Evolutionary conservation across 306 rosid species (phyloP).

Genomic region (Corylus avellana): DNA sequence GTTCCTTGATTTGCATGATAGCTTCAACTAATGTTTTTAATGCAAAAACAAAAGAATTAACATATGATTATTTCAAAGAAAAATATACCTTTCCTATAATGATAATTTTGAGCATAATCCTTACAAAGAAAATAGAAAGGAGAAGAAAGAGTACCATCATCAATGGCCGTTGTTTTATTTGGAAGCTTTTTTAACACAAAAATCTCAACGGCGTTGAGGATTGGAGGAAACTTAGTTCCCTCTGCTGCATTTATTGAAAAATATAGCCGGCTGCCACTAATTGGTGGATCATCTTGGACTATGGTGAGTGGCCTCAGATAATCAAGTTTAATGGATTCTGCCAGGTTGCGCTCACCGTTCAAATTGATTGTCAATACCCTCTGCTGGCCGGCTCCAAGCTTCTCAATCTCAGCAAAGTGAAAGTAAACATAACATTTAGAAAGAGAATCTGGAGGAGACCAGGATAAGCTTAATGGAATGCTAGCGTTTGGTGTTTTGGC

Average conservation of each 20-base stretch:
- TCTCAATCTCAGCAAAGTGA: no score
- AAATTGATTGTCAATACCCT: slow-evolving; percentile 31
- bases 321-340: slow-evolving; percentile 14
- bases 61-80: neutral
- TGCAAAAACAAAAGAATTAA: neutral
- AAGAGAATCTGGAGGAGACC: neutral
- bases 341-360: slow-evolving; percentile 9
- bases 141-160: neutral
- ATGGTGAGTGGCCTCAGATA: slow-evolving; percentile 30
- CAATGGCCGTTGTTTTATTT: slow-evolving; percentile 6
- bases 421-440: no score
- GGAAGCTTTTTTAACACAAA: neutral
- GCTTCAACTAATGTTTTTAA: slow-evolving; percentile 20
- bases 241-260: slow-evolving; percentile 3
- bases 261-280: neutral
- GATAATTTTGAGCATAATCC: no score
- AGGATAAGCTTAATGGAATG: neutral
- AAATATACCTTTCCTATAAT: no score
- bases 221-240: slow-evolving; percentile 46
- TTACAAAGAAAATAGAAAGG: no score
- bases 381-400: slow-evolving; percentile 15
- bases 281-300: neutral
- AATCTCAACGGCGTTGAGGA: slow-evolving; percentile 52
- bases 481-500: neutral
- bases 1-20: slow-evolving; percentile 25